Base-by-base conservation (phyloP, 768 basidiomycete genomes). In the Hericium coralloides region DNA sequence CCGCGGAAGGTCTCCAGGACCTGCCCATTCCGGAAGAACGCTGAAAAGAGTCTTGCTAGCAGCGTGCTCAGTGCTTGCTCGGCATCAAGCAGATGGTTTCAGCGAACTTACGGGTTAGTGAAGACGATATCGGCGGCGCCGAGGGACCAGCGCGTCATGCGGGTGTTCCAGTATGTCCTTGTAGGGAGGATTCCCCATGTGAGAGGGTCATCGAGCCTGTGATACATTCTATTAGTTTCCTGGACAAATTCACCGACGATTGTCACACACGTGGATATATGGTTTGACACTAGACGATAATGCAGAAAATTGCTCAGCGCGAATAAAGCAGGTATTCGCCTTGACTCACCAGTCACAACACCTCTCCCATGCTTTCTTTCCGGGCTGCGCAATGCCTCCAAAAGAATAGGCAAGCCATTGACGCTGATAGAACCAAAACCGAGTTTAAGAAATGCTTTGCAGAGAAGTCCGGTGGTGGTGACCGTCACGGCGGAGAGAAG, bases 121-220 rank as follows among this genome's bases (percentile, higher is more conserved):
- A 97, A 98, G 77, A 95, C 86, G 66, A 98, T 84, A 57, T 98
- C 95, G 7, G 89, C 86, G 10, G 92, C 92, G 38, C 95, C 95
- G 22, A 97, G 79, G 4, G 91, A 85, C 94, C 95, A 98, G 52
- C 95, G 79, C n/a, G 76, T 88, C 52, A 77, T 82, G 31, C 74
- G 72, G 10, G 86, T 70, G 53, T 71, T 72, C 22, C 85, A 71
- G 67, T 85, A 91, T 60, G 76, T 82, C 38, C 72, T 68, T 22
- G 79, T 65, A 0, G 93, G 92, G 52, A 93, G 82, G 17, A 88
- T 73, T 4, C 92, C 92, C 95, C 95, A 98, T n/a, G 77, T 77
- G 49, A 94, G 67, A 2, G 90, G 89, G 64, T 92, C 90, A 65
- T 93, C 91, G 53, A 91, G 75, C 20, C 89, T 93, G 65, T 38